Conservation (phyloP, 352 stramenopile genomes). For the Globisporangium rhizosaccharum region DNA sequence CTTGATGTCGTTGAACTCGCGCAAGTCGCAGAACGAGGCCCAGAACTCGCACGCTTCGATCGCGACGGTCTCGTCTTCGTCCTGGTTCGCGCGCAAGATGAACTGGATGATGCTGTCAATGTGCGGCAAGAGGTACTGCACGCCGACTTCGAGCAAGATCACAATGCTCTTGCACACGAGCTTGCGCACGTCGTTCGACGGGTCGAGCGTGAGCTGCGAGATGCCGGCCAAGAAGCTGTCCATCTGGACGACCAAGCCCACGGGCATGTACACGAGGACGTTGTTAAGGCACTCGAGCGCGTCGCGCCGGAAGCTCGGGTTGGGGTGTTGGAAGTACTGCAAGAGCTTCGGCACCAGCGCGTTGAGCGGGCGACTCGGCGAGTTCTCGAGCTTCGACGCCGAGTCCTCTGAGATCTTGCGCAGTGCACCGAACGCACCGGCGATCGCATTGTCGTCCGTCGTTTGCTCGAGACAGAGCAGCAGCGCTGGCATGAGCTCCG, state of each 20-base stretch:
- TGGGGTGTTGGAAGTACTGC: slow-evolving; percentile 86
- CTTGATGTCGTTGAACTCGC: slow-evolving; percentile 90
- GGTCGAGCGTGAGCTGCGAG: slow-evolving; percentile 82
- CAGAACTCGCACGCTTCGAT: slow-evolving; percentile 90
- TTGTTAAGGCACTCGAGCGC: slow-evolving; percentile 89
- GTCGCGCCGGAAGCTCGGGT: slow-evolving; percentile 69
- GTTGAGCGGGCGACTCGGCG: slow-evolving; percentile 80
- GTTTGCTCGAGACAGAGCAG: slow-evolving; percentile 50
- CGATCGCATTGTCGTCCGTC: slow-evolving; percentile 57
- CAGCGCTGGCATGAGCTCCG: slow-evolving; percentile 80
- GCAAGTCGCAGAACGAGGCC: slow-evolving; percentile 88
- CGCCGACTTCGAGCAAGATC: slow-evolving; percentile 82
- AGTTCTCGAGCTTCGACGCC: slow-evolving; percentile 85
- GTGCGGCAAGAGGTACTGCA: slow-evolving; percentile 87
- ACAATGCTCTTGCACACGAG: slow-evolving; percentile 91
- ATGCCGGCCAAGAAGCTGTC: slow-evolving; percentile 87
- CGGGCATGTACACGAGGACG: slow-evolving; percentile 85
- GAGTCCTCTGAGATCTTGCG: slow-evolving; percentile 90
- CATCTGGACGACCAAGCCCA: slow-evolving; percentile 88
- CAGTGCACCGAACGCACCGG: slow-evolving; percentile 81
- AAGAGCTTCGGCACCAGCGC: slow-evolving; percentile 85
- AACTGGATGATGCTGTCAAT: slow-evolving; percentile 91
- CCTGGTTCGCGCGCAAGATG: slow-evolving; percentile 84
- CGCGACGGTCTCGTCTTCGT: slow-evolving; percentile 80
- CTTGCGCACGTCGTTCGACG: slow-evolving; percentile 73